Evolutionary conservation across 2,329 filamentous ascomycete genomes (phyloP), one percentile per base, ranked within the genome.

Genomic region (Fusarium udum): DNA sequence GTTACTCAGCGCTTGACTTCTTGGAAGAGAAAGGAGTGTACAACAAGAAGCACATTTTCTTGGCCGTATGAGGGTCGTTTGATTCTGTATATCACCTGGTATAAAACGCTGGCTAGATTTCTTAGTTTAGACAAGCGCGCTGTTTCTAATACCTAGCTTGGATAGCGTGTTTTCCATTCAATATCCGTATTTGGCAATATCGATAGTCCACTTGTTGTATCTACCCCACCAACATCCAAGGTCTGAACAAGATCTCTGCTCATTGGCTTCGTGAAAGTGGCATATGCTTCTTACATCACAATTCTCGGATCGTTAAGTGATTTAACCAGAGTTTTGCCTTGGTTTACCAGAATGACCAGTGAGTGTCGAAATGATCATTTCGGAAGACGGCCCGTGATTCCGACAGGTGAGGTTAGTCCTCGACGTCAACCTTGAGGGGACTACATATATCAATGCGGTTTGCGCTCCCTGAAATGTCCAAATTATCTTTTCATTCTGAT

Each of bases 301-400:
- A 32, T 7, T 28, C 15, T 39, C 46, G 39, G 46, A 0, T 7
- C 18, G 14, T 10, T 1, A 4, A 5, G 0, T 2, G 3, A 12
- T 42, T 64, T 66, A 34, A 3, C 61, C 61, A 37, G 7, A 9
- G 64, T 39, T 66, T 49, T 66, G 10, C 60, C 62, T 46, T 40
- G 4, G 40, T 64, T 65, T 46, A 65, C 14, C 60, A 66, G 51
- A 26, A 51, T 8, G 20, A 34, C 24, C n/a, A 18, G 14, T 24
- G 20, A 2, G 3, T 32, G 11, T 11, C 7, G 9, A 15, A 18
- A 26, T 14, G 6, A 2, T 1, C 3, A 3, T 0, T 2, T 0
- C 18, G 63, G 53, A n/a, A 18, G 10, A 3, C 40, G 64, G 62
- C 1, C 63, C 64, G 63, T 7, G 0, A 16, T 3, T 14, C 63